Conservation (phyloP, 2,329 filamentous ascomycete species). For the Ascochyta viciae-villosae region DNA sequence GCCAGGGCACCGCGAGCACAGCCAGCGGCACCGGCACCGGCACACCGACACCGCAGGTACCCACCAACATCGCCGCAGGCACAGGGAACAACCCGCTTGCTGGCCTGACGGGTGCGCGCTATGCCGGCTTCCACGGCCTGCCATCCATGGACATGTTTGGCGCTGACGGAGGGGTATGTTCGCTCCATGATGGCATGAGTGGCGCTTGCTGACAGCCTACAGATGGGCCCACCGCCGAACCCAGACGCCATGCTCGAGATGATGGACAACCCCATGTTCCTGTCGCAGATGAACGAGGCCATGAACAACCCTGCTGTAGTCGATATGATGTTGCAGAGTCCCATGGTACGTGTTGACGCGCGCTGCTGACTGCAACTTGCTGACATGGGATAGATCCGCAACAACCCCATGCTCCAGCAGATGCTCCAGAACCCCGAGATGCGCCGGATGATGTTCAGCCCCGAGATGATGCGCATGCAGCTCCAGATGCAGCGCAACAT, state of each 20-base stretch:
- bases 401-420: constrained; percentile 86
- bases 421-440: constrained; percentile 89
- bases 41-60: constrained; percentile 67
- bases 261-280: constrained; percentile 86
- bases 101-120: constrained; percentile 88
- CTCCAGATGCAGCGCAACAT: constrained; percentile 78
- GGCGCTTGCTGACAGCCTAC: constrained; percentile 26
- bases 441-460: constrained; percentile 91
- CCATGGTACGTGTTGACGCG: constrained; percentile 56
- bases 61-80: constrained; percentile 80
- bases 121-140: constrained; percentile 88
- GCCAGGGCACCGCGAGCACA: constrained; percentile 52
- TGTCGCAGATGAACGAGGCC: constrained; percentile 89
- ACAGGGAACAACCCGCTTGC: constrained; percentile 85
- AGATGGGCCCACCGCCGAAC: constrained; percentile 90
- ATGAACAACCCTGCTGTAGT: constrained; percentile 94
- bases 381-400: constrained; percentile 65
- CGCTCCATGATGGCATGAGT: background rate
- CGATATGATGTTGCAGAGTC: constrained; percentile 72
- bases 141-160: constrained; percentile 90
- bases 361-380: background rate
- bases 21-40: constrained; percentile 51
- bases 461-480: constrained; percentile 81
- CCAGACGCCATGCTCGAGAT: constrained; percentile 83
- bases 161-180: constrained; percentile 87